Percentiles rank a stretch among this genome's conserved stretches.
phyloP scores from a whole-genome alignment of 495 filamentous ascomycete genomes.

The Aspergillus affinis region DNA sequence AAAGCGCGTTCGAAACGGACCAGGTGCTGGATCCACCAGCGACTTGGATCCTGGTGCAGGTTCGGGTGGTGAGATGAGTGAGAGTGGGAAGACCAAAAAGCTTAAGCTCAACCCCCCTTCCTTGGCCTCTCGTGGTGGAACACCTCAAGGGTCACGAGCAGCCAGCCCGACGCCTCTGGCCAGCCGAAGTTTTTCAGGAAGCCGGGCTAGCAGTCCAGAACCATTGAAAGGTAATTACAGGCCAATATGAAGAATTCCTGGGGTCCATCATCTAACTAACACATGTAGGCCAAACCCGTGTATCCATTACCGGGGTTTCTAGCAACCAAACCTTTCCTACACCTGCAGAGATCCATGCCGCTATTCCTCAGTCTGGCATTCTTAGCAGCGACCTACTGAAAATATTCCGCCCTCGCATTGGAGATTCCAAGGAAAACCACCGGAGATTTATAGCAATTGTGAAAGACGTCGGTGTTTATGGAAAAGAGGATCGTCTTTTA shows the following conservation, averaged over 20 bases:
- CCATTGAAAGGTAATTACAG: constrained; percentile 30
- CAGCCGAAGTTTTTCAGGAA: constrained; percentile 29
- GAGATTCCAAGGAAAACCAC: constrained; percentile 46
- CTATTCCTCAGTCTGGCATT: constrained; percentile 68
- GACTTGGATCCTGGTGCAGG: constrained; percentile 77
- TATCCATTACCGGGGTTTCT: constrained; percentile 34
- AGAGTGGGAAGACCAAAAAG: constrained; percentile 68
- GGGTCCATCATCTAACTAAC: neutral
- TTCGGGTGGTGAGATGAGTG: constrained; percentile 65
- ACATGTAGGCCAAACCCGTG: constrained; percentile 28
- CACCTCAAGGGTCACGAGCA: constrained; percentile 55
- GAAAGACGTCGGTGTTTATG: constrained; percentile 47
- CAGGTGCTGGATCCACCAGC: constrained; percentile 65
- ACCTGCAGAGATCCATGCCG: constrained; percentile 67
- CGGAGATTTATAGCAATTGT: constrained; percentile 46
- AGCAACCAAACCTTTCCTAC: constrained; percentile 49
- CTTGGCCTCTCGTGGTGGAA: constrained; percentile 49
- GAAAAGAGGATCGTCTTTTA: constrained; percentile 45
- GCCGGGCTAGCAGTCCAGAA: constrained; percentile 43
- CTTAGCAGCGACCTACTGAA: constrained; percentile 59
- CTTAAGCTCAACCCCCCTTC: constrained; percentile 59
- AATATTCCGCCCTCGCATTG: constrained; percentile 60
- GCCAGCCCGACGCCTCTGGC: constrained; percentile 47
- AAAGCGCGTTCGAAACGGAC: constrained; percentile 46
- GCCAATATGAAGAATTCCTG: neutral